Evolutionary conservation across 148 eudicot genomes (phyloP).

Genomic region (Silene conica): DNA sequence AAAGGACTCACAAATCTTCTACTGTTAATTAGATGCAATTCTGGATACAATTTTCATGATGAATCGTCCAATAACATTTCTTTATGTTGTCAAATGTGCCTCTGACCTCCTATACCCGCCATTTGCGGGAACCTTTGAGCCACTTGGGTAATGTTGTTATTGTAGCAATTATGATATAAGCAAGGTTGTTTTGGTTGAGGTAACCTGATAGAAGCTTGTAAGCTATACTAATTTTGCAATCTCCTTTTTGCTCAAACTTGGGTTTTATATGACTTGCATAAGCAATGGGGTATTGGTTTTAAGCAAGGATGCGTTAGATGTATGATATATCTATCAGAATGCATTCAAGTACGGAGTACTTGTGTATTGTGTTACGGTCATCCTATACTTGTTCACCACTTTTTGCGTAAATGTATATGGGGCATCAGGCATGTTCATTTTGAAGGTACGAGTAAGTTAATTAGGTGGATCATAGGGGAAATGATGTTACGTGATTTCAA

Average conservation of each 20-base stretch:
- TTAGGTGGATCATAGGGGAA: too few species aligned
- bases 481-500: too few species aligned
- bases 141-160: background rate
- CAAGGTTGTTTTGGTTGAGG: background rate
- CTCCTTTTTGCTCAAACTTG: background rate
- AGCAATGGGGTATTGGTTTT: background rate
- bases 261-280: background rate
- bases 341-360: background rate
- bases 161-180: background rate
- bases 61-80: background rate
- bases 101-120: background rate
- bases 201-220: background rate
- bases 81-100: background rate
- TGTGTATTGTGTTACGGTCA: background rate
- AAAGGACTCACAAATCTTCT: background rate
- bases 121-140: background rate
- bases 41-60: background rate
- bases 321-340: background rate
- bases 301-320: background rate
- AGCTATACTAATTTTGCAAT: background rate
- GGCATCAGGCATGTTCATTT: too few species aligned
- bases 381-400: too few species aligned
- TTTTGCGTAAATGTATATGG: too few species aligned
- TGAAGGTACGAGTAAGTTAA: too few species aligned
- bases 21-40: background rate